These are phyloP conservation scores for Coemansia sp. DNA, from an alignment of 192 early-diverging fungal genomes.

Conservation along the genomic window DNA sequence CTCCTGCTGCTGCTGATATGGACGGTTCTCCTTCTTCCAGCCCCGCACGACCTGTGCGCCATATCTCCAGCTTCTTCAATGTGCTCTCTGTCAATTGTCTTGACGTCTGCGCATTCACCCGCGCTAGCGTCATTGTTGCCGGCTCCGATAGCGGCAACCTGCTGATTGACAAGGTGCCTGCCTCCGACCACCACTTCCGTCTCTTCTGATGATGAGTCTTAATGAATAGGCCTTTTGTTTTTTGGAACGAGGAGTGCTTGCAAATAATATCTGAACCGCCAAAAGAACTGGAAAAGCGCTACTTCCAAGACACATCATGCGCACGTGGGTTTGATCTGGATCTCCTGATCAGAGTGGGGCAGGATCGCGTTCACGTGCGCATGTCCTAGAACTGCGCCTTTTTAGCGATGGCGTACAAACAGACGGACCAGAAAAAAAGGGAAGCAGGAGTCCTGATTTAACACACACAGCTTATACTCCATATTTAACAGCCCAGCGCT, in stretches of 20 bases:
- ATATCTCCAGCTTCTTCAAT: slow-evolving; percentile 46
- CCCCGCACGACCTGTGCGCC: slow-evolving; percentile 12
- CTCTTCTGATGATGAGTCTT: neutral
- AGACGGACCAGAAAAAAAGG: neutral
- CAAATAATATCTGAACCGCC: no score
- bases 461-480: neutral
- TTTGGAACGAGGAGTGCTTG: no score
- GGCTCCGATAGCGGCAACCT: slow-evolving; percentile 55
- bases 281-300: no score
- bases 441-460: neutral
- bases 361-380: neutral
- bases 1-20: no score
- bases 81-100: slow-evolving; percentile 47
- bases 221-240: neutral
- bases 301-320: no score
- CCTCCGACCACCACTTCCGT: neutral
- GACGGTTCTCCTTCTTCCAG: neutral
- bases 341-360: no score
- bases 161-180: slow-evolving; percentile 27
- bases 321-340: no score
- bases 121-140: slow-evolving; percentile 40
- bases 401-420: neutral
- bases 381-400: neutral
- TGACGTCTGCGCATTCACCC: slow-evolving; percentile 44
- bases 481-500: neutral